A percentile compares a stretch with the other conserved stretches of the same genome.
phyloP scores from a whole-genome alignment of 2,329 filamentous ascomycete genomes.

The Sporothrix humicola region DNA sequence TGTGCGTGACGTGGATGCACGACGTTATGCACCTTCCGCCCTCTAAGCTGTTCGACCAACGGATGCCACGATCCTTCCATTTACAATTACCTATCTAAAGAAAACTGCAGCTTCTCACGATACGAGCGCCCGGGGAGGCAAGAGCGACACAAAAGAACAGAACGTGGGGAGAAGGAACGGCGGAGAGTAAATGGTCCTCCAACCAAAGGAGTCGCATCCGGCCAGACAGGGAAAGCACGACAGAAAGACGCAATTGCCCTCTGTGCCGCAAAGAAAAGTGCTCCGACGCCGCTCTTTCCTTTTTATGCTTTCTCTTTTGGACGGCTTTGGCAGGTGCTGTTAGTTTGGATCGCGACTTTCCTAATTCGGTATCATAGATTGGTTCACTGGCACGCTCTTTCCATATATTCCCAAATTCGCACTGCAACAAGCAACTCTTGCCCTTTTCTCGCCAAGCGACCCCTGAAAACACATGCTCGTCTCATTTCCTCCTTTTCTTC shows the following conservation, averaged over 20 bases:
- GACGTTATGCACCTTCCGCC: neutral
- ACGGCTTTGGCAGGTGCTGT: neutral
- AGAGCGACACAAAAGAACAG: neutral
- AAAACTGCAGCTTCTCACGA: neutral
- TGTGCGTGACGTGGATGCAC: neutral
- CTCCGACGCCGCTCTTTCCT: neutral
- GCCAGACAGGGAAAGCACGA: neutral
- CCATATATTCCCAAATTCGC: neutral
- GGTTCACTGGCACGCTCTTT: slow-evolving; percentile 2
- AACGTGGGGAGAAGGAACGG: neutral
- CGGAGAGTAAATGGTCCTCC: neutral
- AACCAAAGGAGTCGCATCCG: neutral
- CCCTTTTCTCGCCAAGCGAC: neutral
- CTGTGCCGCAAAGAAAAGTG: neutral
- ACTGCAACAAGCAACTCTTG: neutral
- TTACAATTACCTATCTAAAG: neutral
- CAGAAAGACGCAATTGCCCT: slow-evolving; percentile 6
- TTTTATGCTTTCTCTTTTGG: neutral
- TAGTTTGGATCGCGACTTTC: slow-evolving; percentile 8
- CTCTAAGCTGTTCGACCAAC: neutral
- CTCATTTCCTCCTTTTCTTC: neutral
- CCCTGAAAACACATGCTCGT: neutral
- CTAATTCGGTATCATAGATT: slow-evolving; percentile 5
- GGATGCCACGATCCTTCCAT: neutral
- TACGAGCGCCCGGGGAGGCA: neutral